phyloP scores from a whole-genome alignment of 75 land plant species.

The Cryptomeria japonica region DNA sequence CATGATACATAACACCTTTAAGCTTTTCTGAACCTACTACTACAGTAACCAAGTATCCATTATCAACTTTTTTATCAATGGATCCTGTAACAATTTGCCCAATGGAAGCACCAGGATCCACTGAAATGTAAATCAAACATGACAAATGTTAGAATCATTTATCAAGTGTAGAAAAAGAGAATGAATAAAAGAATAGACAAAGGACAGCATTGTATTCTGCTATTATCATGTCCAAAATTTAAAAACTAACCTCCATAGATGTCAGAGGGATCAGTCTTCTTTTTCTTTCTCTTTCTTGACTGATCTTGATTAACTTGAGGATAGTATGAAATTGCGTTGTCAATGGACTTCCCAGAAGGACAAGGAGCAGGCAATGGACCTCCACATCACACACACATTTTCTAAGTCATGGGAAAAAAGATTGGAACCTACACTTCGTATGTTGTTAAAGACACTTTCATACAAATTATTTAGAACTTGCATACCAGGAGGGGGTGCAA shows the following conservation, averaged over 20 bases:
- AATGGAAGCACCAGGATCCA: conserved; percentile 23
- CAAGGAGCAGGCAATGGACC: conserved; percentile 14
- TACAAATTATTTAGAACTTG: not conserved
- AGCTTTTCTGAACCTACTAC: conserved; percentile 56
- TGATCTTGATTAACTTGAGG: conserved; percentile 1
- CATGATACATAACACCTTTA: conserved; percentile 76
- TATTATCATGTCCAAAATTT: not conserved
- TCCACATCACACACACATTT: conserved; percentile 8
- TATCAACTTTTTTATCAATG: conserved; percentile 76
- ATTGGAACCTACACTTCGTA: not conserved
- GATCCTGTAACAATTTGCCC: conserved; percentile 47
- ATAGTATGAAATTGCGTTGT: not conserved
- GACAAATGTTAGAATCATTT: not conserved
- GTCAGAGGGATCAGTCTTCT: not conserved
- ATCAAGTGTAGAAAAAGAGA: conserved; percentile 13
- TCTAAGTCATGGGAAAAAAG: not conserved
- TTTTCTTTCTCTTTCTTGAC: conserved; percentile 12
- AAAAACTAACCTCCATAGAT: conserved; percentile 12
- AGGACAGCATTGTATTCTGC: not conserved
- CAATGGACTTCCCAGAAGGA: conserved; percentile 6
- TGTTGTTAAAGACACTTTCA: not conserved
- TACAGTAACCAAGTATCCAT: conserved; percentile 84
- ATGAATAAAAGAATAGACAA: not conserved
- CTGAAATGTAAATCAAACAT: conserved; percentile 6
- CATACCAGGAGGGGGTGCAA: conserved; percentile 25